Base-by-base conservation (phyloP, 768 basidiomycete genomes). In the Tylopilus rubrobrunneus region DNA sequence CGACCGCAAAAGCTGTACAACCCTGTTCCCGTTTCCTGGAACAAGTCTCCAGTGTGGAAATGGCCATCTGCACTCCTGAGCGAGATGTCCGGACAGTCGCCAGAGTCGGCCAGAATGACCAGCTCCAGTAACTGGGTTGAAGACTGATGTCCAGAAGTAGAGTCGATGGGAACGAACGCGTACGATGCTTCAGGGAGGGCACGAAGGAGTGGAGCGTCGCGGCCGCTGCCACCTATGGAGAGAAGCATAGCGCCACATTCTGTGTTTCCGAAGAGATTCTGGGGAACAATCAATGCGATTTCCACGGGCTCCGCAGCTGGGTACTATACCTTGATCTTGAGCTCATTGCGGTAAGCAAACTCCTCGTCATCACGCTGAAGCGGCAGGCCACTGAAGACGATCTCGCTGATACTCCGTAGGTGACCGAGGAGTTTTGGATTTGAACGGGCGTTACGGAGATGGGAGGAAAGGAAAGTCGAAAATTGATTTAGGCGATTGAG, bases 41-140 rank as follows among this genome's bases (percentile, higher is more conserved):
- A 91, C n/a, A 91, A 73, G 67, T 91, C 88, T 1, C 89, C 88
- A 14, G 88, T 89, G 66, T 88, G 88, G 72, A 86, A 88, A 62
- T 87, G 74, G 7, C 87, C 87, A 64, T 90, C 86, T 1, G 75
- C 57, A 46, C 77, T 65, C 47, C 86, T 78, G 7, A 89, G 71
- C 1, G 81, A 80, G 8, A 51, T 43, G 63, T 84, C 76, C 12
- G 88, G 88, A 65, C 87, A 89, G 64, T 89, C 88, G 31, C 73
- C 75, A 10, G 89, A 89, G 49, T 79, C 74, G 9, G 82, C 73
- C 37, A 83, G 78, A 62, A 91, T 83, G 52, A 89, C 84, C 45
- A 90, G 74, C 59, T 91, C 89, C 52, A 83, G 74, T 36, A 89
- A 64, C 40, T 74, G 77, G 15, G 74, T 73, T 14, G 77, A 84